Base-by-base conservation (phyloP, 78 protist genomes). In the Planoprotostelium fungivorum region DNA sequence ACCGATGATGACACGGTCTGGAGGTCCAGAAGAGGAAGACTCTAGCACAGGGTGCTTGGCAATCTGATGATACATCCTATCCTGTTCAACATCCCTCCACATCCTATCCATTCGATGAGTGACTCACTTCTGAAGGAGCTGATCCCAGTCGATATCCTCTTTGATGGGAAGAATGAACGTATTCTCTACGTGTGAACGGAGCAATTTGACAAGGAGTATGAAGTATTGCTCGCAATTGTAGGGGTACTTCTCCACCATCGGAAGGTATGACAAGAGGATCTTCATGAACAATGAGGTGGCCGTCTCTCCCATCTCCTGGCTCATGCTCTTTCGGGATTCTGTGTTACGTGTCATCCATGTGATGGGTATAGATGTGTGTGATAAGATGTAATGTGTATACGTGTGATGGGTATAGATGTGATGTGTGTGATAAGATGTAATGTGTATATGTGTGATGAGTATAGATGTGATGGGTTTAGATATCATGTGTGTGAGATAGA, bases 171-270 rank as follows among this genome's bases (percentile, higher is more conserved):
- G n/a, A 28, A n/a, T n/a, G n/a, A n/a, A n/a, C n/a, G n/a, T n/a
- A n/a, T 37, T 83, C 10, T 34, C 36, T 10, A 37, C 34, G 29
- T 91, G 91, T 85, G 87, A 92, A 1, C 94, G 39, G 10, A 92
- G 29, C 0, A 92, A 29, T 38, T 89, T 90, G n/a, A 92, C 89
- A 23, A 92, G 37, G 23, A 92, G 28, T 90, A 90, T 87, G 85
- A 92, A 92, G 87, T 83, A 92, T 38, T 92, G 94, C 34, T 92
- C 94, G 1, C 93, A 89, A 28, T 91, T 92, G 23, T 90, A 51
- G 83, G 83, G 86, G n/a, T 92, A 92, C 35, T 31, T 5, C 87
- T 92, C 90, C 84, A 92, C 85, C 34, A 35, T 35, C 16, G 94
- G 94, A 36, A 92, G 88, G 84, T 90, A 92, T 10, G 89, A 73